Evolutionary conservation across 495 filamentous ascomycete species (phyloP), one percentile per base, ranked within the genome.

Genomic region (Daldinia bambusicola): DNA sequence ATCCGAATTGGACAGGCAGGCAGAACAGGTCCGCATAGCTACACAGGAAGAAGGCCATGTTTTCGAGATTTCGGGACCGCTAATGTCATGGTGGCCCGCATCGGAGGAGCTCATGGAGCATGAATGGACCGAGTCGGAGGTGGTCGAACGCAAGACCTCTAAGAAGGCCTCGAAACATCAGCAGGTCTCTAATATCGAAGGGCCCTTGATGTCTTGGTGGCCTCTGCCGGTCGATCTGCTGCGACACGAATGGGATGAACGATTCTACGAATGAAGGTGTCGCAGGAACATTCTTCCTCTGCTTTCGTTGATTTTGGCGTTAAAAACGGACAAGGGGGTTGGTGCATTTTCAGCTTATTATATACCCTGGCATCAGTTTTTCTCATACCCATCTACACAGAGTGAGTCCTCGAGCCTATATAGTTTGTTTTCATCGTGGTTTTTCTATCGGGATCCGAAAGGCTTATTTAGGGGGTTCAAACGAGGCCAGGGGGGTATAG

Each of bases 121-220:
- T 56, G 65, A 72, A 41, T 75, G 72, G 72, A 12, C 55, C 36
- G 61, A 66, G 6, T 66, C 69, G 5, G 55, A 67, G 36, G 26
- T 36, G 4, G 43, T 37, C 9, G 16, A 58, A 22, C 53, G 45
- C 50, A 52, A 71, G 6, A 43, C 6, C 36, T 13, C 61, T 16
- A 55, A 65, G 13, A 26, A 36, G 36, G 45, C 60, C 32, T 61
- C 50, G 10, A 10, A 18, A 2, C 36, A 63, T 12, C 37, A 70
- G 10, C 74, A 76, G 13, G 75, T 77, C 40, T 69, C 66, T 1
- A 57, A 32, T 31, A 66, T 74, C 30, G 40, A 61, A 4, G 75
- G 75, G 1, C 55, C 74, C 9, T 6, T 74, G 31, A 77, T 77
- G 75, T 69, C 74, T 7, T 77, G 75, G 75, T 77, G 75, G 75